These are phyloP conservation scores for Penicillium crystallinum DNA, from an alignment of 495 filamentous ascomycete genomes.

Conservation along the genomic window DNA sequence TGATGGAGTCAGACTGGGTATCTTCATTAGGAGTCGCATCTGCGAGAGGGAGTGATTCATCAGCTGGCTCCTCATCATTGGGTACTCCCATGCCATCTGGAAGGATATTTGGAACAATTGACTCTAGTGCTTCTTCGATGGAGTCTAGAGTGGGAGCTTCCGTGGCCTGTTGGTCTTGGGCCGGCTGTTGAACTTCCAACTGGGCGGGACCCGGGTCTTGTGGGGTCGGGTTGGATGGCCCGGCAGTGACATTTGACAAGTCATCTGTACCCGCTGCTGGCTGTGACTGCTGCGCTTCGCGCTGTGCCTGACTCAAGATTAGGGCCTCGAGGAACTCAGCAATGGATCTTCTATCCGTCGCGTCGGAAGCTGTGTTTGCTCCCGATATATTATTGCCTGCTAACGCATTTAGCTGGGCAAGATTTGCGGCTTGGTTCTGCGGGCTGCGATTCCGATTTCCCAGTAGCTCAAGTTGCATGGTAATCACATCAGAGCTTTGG, in stretches of 20 bases:
- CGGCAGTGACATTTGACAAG: slow-evolving; percentile 19
- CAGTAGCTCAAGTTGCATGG: slow-evolving; percentile 44
- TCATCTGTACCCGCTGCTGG: slow-evolving; percentile 17
- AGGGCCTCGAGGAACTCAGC: slow-evolving; percentile 36
- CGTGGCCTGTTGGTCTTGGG: not conserved
- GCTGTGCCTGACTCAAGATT: slow-evolving; percentile 28
- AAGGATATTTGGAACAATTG: slow-evolving; percentile 22
- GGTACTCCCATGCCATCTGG: slow-evolving; percentile 37
- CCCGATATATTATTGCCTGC: slow-evolving; percentile 13
- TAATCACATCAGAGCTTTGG: slow-evolving; percentile 44
- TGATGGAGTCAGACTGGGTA: not conserved
- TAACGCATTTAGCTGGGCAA: slow-evolving; percentile 13
- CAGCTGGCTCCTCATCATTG: slow-evolving; percentile 16
- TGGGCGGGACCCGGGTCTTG: slow-evolving; percentile 10
- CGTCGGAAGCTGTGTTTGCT: slow-evolving; percentile 7
- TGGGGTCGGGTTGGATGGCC: slow-evolving; percentile 12
- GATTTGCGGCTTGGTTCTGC: slow-evolving; percentile 10
- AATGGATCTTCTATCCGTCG: slow-evolving; percentile 28
- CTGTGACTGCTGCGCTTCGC: not conserved
- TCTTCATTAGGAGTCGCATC: not conserved
- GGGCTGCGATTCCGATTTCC: slow-evolving; percentile 32
- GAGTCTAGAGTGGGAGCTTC: slow-evolving; percentile 5
- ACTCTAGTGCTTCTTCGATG: slow-evolving; percentile 5
- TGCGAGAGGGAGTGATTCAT: slow-evolving; percentile 9
- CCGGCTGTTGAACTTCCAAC: slow-evolving; percentile 1